These are phyloP conservation scores for Russula brevipes DNA, from an alignment of 768 basidiomycete species.

Conservation along the genomic window DNA sequence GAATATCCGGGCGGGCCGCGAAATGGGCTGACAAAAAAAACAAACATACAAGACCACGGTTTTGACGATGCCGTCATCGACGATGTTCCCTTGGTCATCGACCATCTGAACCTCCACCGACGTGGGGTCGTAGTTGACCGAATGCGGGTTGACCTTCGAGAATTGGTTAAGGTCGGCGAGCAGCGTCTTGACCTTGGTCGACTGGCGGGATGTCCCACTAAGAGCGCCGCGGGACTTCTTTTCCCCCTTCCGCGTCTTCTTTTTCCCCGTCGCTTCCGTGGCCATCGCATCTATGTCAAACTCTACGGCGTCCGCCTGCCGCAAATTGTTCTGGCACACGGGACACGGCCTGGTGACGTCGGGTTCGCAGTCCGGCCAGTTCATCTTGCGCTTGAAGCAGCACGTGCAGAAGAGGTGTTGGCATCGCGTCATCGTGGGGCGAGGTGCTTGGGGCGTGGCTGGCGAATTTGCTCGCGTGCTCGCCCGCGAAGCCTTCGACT, in stretches of 20 bases:
- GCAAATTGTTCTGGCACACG: constrained; percentile 67
- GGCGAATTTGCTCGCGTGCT: constrained; percentile 57
- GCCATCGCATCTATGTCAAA: constrained; percentile 55
- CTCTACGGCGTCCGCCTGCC: constrained; percentile 74
- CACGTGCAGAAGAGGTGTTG: constrained; percentile 87
- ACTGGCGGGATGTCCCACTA: constrained; percentile 58
- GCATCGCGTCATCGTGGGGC: constrained; percentile 81
- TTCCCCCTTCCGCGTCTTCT: constrained; percentile 60
- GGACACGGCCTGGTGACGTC: constrained; percentile 64
- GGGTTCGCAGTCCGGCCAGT: constrained; percentile 67
- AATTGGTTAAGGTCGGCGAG: constrained; percentile 74
- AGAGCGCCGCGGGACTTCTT: constrained; percentile 53
- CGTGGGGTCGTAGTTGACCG: constrained; percentile 76
- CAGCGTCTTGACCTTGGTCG: constrained; percentile 85
- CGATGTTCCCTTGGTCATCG: constrained; percentile 62
- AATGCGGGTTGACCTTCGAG: constrained; percentile 81
- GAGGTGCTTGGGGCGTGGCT: constrained; percentile 54
- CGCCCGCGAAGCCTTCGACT: constrained; percentile 59
- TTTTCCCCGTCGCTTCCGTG: constrained; percentile 46
- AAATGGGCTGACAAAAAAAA: constrained; percentile 15
- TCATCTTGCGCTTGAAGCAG: constrained; percentile 81
- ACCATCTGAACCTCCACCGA: constrained; percentile 72
- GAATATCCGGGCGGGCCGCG: background rate
- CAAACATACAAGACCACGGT: constrained; percentile 89
- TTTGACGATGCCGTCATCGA: constrained; percentile 73